Conservation (phyloP, 495 filamentous ascomycete genomes). For the Monascus purpureus region DNA sequence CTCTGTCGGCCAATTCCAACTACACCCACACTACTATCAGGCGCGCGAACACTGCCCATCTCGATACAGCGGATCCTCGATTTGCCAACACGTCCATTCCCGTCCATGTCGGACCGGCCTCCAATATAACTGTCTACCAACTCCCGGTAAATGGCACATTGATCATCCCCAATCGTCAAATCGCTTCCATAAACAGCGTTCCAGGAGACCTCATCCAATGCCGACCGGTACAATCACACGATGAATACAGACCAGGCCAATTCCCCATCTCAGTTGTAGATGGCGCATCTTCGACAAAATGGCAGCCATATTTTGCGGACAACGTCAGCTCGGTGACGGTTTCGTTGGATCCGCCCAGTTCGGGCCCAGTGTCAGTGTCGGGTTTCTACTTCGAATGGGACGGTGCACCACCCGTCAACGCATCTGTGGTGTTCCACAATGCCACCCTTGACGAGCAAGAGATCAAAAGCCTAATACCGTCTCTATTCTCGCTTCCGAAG, state of each 20-base stretch:
- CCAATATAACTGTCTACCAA: slow-evolving; percentile 24
- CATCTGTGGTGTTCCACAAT: slow-evolving; percentile 43
- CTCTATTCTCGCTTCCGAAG: slow-evolving; percentile 1
- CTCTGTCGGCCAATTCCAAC: slow-evolving; percentile 48
- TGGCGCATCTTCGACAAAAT: slow-evolving; percentile 53
- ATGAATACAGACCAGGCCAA: slow-evolving; percentile 47
- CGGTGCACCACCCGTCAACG: slow-evolving; percentile 40
- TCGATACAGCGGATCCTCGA: slow-evolving; percentile 28
- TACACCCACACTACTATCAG: slow-evolving; percentile 49
- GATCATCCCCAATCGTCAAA: slow-evolving; percentile 44
- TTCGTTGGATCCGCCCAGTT: slow-evolving; percentile 28
- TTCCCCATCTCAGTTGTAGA: slow-evolving; percentile 60
- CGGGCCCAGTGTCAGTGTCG: slow-evolving; percentile 21
- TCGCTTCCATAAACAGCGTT: slow-evolving; percentile 31
- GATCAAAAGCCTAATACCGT: slow-evolving; percentile 5
- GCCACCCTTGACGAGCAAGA: background rate
- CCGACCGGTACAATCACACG: slow-evolving; percentile 33
- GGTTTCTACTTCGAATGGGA: slow-evolving; percentile 58
- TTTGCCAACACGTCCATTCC: slow-evolving; percentile 38
- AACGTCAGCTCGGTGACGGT: slow-evolving; percentile 34
- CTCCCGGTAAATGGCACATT: slow-evolving; percentile 39
- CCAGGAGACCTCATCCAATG: slow-evolving; percentile 56
- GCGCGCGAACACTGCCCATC: slow-evolving; percentile 19
- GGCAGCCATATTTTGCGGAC: slow-evolving; percentile 46
- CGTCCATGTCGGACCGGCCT: slow-evolving; percentile 30